These are phyloP conservation scores for Solanum pinnatisectum DNA, from an alignment of 257 asterid genomes.

Conservation along the genomic window DNA sequence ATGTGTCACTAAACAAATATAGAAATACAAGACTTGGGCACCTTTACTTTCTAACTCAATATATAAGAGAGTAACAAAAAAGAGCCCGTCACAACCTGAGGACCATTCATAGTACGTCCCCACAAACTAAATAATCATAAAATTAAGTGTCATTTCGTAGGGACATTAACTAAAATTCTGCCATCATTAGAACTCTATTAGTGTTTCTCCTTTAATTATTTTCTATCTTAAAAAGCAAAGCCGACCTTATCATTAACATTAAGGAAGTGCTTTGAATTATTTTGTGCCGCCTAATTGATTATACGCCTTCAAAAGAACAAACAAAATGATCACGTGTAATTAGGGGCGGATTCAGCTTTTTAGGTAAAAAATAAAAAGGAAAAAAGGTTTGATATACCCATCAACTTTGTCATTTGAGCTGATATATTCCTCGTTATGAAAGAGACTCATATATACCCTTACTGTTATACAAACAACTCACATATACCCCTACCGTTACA, in stretches of 20 bases:
- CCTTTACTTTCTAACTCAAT: neutral
- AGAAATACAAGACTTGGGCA: neutral
- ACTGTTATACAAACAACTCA: no score
- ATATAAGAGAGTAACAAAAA: neutral
- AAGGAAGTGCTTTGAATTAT: neutral
- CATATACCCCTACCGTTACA: no score
- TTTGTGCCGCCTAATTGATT: neutral
- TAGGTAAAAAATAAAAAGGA: neutral
- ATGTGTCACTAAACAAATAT: neutral
- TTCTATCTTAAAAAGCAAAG: neutral
- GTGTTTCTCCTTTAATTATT: neutral
- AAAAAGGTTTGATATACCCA: no score
- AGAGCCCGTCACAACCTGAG: neutral
- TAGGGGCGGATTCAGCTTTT: neutral
- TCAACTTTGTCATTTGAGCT: no score
- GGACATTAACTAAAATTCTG: neutral
- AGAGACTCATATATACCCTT: no score
- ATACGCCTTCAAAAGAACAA: neutral
- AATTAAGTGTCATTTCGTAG: neutral
- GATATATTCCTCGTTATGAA: no score
- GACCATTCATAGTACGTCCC: neutral
- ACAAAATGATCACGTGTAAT: neutral
- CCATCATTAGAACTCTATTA: slow-evolving; percentile 7
- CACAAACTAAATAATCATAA: neutral
- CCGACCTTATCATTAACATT: neutral